Percentiles rank a stretch among this genome's conserved stretches.
These are phyloP conservation scores for Blastobotrys petasosporus DNA, from an alignment of 1,139 yeast species.

Conservation along the genomic window DNA sequence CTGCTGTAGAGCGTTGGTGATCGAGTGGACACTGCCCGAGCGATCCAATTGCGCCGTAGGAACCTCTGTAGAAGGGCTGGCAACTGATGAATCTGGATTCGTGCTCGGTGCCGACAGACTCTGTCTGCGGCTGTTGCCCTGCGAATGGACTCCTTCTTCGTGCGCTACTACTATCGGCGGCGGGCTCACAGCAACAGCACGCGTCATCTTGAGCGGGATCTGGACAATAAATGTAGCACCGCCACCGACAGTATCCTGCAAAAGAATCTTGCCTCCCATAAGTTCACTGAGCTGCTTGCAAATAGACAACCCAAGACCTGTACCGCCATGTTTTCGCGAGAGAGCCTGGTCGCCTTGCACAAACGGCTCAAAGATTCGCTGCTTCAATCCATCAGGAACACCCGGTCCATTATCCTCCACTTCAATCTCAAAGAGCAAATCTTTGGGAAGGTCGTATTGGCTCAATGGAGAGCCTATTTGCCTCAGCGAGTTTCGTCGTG, in stretches of 20 bases:
- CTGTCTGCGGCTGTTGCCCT: background rate
- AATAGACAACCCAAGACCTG: slow-evolving; percentile 90
- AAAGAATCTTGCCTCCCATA: slow-evolving; percentile 61
- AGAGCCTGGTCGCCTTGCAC: slow-evolving; percentile 95
- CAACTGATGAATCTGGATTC: background rate
- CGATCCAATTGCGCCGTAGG: background rate
- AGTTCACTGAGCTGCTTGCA: slow-evolving; percentile 84
- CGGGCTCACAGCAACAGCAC: slow-evolving; percentile 7
- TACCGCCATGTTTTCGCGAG: slow-evolving; percentile 88
- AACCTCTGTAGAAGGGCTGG: background rate
- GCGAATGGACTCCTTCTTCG: background rate
- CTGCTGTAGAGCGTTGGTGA: no score
- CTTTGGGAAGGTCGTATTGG: slow-evolving; percentile 2
- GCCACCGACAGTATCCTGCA: slow-evolving; percentile 61
- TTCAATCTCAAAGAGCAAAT: slow-evolving; percentile 49
- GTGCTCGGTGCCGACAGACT: no score
- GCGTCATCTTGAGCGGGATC: slow-evolving; percentile 45
- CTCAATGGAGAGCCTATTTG: background rate
- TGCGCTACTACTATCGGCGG: background rate
- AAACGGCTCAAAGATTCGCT: slow-evolving; percentile 89
- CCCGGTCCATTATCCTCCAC: slow-evolving; percentile 94
- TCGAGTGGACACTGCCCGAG: background rate
- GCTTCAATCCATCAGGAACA: slow-evolving; percentile 70
- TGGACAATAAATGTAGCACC: slow-evolving; percentile 80
- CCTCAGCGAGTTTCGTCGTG: no score